Base-by-base conservation (phyloP, 176 grass and related monocot genomes). In the Phoenix dactylifera region DNA sequence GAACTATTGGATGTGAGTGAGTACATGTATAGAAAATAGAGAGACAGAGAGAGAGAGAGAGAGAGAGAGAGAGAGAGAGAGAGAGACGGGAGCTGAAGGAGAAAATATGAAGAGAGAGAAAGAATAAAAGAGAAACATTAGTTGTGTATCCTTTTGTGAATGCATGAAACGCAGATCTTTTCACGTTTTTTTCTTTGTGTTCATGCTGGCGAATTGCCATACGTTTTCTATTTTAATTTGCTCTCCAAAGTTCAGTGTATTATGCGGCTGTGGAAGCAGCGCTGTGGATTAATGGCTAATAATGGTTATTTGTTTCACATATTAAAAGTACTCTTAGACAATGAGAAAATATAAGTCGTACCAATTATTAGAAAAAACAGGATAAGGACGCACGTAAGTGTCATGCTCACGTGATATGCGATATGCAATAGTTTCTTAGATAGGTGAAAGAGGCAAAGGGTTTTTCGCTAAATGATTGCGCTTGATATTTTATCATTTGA, bases 1-100 rank as follows among this genome's bases (percentile, higher is more conserved):
- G 62, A 69, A 20, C 59, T 66, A 35, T 55, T 72, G 22, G 67
- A 72, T 68, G 61, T 68, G 17, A 67, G 73, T 25, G 68, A 77
- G 15, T 72, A 55, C 55, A 66, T 82, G 44, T 82, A 61, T 39
- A 24, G 56, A 69, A 35, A 44, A 58, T 5, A 44, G 29, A 57
- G 20, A 57, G 14, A 52, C 3, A 14, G 53, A 12, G 39, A 58
- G 52, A 58, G 32, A 58, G 50, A 60, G 53, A 18, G 24, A 44
- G 39, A 77, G 20, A 57, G 14, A 52, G 6, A 14, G 53, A 12
- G 39, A 58, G 52, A 58, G 32, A 58, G 50, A 60, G 53, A 18
- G 24, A 44, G 39, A 77, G 59, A 22, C 19, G 24, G 52, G 6
- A 7, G 22, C 9, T 12, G 68, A 59, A 17, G 16, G 26, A 28